Percentiles rank a stretch among this genome's conserved stretches.
phyloP scores from a whole-genome alignment of 208 protist species.

The Tetramitus jugosus region DNA sequence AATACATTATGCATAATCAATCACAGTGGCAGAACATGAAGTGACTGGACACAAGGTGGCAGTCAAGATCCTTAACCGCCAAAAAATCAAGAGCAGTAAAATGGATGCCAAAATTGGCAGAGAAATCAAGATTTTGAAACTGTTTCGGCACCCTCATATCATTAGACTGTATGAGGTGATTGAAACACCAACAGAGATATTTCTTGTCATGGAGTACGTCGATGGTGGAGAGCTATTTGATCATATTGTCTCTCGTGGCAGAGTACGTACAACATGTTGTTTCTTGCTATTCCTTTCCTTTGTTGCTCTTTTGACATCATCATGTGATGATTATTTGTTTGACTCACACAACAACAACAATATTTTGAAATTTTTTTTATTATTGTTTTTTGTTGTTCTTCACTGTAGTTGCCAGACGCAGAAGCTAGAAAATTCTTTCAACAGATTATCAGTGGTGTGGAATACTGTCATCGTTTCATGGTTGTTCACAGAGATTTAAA shows the following conservation, averaged over 20 bases:
- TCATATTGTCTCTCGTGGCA: constrained; percentile 94
- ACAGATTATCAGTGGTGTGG: constrained; percentile 95
- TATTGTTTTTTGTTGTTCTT: background rate
- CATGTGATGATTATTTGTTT: no score
- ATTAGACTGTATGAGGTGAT: constrained; percentile 97
- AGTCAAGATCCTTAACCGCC: constrained; percentile 97
- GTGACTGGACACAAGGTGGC: constrained; percentile 90
- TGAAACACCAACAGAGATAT: constrained; percentile 92
- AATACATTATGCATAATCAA: background rate
- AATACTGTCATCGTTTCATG: constrained; percentile 93
- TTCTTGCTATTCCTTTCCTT: no score
- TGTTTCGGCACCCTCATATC: constrained; percentile 98
- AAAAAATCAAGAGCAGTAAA: constrained; percentile 85
- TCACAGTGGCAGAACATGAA: constrained; percentile 81
- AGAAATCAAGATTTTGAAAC: constrained; percentile 95
- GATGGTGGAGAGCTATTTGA: constrained; percentile 96
- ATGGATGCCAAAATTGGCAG: constrained; percentile 82
- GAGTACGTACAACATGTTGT: constrained; percentile 15
- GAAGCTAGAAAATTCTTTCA: constrained; percentile 92
- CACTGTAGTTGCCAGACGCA: constrained; percentile 60
- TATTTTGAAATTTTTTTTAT: no score
- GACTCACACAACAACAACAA: no score
- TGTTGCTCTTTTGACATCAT: no score
- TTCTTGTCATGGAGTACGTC: constrained; percentile 98
- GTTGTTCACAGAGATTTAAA: constrained; percentile 85